Evolutionary conservation across 78 protist species (phyloP).

Genomic region (Cavenderia fasciculata): DNA sequence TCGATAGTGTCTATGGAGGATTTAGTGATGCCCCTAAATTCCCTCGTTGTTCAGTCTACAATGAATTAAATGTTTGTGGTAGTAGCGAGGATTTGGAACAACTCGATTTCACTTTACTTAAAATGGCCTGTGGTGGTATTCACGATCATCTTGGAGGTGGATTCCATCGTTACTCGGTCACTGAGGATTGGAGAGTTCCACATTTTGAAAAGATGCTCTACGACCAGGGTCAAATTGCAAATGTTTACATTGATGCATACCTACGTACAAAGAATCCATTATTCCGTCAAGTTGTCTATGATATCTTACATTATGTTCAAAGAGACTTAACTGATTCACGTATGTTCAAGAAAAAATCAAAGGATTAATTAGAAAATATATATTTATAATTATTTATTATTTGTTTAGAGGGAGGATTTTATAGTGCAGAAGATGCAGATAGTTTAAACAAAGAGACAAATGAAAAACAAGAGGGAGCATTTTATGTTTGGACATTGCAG

Average conservation of each 20-base stretch:
- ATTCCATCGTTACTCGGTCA: constrained; percentile 86
- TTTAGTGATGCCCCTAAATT: constrained; percentile 88
- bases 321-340: not conserved
- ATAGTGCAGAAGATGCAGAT: constrained; percentile 89
- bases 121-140: constrained; percentile 88
- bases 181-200: constrained; percentile 83
- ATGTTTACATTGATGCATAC: constrained; percentile 82
- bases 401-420: constrained; percentile 73
- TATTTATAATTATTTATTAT: too few species aligned
- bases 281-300: not conserved
- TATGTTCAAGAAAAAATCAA: not conserved
- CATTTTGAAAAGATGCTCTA: constrained; percentile 92
- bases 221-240: constrained; percentile 82
- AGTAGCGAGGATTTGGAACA: not conserved
- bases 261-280: constrained; percentile 9
- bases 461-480: constrained; percentile 83
- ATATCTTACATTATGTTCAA: constrained; percentile 41
- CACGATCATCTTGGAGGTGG: constrained; percentile 91
- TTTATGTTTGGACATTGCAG: constrained; percentile 72
- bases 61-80: constrained; percentile 23
- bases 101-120: constrained; percentile 49
- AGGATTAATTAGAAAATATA: too few species aligned
- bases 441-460: constrained; percentile 13
- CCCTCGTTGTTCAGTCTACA: constrained; percentile 79
- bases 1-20: constrained; percentile 82